These are phyloP conservation scores for Arthrocladium fulminans DNA, from an alignment of 2,329 filamentous ascomycete genomes.

Conservation along the genomic window DNA sequence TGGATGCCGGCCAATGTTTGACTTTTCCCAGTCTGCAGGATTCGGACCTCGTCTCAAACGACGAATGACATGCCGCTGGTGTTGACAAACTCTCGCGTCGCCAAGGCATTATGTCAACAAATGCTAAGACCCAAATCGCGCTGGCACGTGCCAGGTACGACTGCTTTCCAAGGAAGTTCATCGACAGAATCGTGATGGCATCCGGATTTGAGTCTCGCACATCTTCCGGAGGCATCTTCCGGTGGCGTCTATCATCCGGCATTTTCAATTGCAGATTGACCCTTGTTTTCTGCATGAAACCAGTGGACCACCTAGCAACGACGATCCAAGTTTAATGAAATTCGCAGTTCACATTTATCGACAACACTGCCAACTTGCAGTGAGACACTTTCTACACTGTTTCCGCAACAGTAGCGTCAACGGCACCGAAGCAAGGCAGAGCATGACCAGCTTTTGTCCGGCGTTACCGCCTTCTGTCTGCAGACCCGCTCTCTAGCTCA, in stretches of 20 bases:
- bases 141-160: constrained; percentile 6
- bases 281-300: background rate
- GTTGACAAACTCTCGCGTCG: constrained; percentile 5
- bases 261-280: background rate
- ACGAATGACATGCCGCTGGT: background rate
- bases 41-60: background rate
- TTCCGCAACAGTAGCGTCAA: background rate
- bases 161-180: background rate
- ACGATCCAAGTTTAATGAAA: background rate
- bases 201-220: background rate
- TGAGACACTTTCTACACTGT: background rate
- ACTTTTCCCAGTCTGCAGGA: background rate
- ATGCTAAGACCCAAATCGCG: background rate
- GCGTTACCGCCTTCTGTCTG: background rate
- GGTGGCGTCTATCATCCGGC: background rate
- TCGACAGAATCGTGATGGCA: background rate
- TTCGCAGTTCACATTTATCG: background rate
- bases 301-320: background rate
- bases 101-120: background rate
- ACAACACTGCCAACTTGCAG: background rate
- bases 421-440: background rate
- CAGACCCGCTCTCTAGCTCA: background rate
- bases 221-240: background rate
- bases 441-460: background rate
- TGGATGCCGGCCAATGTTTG: background rate